A percentile compares a stretch with the other conserved stretches of the same genome.
Evolutionary conservation across 345 rosid species (phyloP).

Genomic region (Capsella bursapastoris): DNA sequence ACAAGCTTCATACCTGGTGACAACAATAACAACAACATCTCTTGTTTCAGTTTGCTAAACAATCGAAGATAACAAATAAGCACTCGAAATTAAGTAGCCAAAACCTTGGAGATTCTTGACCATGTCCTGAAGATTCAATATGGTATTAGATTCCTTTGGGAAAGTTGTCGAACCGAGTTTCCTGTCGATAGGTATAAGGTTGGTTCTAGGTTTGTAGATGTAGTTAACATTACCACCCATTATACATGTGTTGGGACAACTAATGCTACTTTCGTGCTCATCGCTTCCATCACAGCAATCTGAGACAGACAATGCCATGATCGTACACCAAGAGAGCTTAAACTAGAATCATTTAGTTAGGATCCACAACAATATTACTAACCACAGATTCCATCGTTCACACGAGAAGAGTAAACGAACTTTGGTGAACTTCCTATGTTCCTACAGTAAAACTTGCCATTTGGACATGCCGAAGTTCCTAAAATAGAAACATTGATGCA

Average conservation of each 20-base stretch:
- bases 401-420: constrained; percentile 48
- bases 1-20: constrained; percentile 60
- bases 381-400: constrained; percentile 49
- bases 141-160: constrained; percentile 34
- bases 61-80: constrained; percentile 36
- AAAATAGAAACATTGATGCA: constrained; percentile 27
- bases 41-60: not conserved
- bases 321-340: constrained; percentile 1
- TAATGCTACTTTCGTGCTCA: constrained; percentile 40
- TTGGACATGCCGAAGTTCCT: constrained; percentile 65
- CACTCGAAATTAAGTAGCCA: constrained; percentile 41
- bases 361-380: constrained; percentile 26
- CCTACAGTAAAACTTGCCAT: constrained; percentile 45
- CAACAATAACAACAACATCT: constrained; percentile 34
- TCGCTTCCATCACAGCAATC: constrained; percentile 52
- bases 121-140: constrained; percentile 26
- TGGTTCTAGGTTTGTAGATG: constrained; percentile 55
- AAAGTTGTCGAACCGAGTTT: constrained; percentile 32
- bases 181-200: constrained; percentile 31
- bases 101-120: constrained; percentile 47
- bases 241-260: constrained; percentile 46
- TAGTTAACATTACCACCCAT: constrained; percentile 69
- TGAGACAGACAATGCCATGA: constrained; percentile 23
- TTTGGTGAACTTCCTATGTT: constrained; percentile 46
- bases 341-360: constrained; percentile 9